Conservation (phyloP, 1,284 basidiomycete species). For the Trametes pubescens region DNA sequence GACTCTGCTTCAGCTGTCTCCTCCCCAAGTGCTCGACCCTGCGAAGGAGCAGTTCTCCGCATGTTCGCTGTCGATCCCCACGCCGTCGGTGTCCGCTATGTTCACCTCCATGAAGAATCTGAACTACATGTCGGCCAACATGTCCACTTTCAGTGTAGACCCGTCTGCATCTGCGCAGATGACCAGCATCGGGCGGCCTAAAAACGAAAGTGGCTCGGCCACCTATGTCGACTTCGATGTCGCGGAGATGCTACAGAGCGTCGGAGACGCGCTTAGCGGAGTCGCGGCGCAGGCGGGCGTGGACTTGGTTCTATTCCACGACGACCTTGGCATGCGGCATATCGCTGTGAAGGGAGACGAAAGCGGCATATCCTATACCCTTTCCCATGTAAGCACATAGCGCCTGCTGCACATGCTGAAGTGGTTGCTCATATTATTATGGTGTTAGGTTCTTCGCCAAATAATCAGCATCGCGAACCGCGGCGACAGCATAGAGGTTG, state of each 20-base stretch:
- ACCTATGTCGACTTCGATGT: constrained; percentile 64
- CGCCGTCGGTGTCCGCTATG: constrained; percentile 86
- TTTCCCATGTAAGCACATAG: constrained; percentile 78
- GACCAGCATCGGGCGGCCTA: constrained; percentile 16
- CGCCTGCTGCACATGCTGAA: constrained; percentile 27
- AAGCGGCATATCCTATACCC: constrained; percentile 79
- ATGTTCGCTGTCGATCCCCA: constrained; percentile 85
- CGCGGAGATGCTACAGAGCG: constrained; percentile 75
- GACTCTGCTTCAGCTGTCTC: constrained; percentile 87
- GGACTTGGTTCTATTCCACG: constrained; percentile 89
- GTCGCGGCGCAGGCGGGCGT: constrained; percentile 84
- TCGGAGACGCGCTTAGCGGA: constrained; percentile 87
- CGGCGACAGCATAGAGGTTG: constrained; percentile 90
- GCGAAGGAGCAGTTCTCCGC: constrained; percentile 91
- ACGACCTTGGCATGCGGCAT: constrained; percentile 85
- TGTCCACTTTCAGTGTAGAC: constrained; percentile 47
- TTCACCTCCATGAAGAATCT: constrained; percentile 90
- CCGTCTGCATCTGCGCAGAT: constrained; percentile 22
- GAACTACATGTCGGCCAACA: constrained; percentile 89
- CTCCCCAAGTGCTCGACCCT: constrained; percentile 89
- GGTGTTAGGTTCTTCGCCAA: constrained; percentile 82
- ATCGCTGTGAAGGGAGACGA: constrained; percentile 87
- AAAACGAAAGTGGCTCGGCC: constrained; percentile 19
- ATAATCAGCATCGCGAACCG: constrained; percentile 70
- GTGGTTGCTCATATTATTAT: constrained; percentile 18